Percentiles rank a stretch among this genome's conserved stretches.
Evolutionary conservation across 202 grass and related monocot species (phyloP).

Genomic region (Panicum hallii): DNA sequence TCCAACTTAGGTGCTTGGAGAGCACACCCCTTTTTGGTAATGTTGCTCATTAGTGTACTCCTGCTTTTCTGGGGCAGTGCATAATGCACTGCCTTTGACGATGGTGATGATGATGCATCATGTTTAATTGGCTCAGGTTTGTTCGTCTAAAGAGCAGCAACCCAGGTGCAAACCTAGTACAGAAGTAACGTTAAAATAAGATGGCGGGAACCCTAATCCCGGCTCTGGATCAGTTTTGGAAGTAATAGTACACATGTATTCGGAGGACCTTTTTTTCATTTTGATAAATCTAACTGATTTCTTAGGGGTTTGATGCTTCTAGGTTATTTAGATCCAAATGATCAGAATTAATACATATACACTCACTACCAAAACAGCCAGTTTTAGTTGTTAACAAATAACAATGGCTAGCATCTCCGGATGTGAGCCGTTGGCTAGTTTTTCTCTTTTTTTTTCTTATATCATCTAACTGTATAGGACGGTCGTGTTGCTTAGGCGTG

Average conservation of each 20-base stretch:
- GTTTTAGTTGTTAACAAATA: no score
- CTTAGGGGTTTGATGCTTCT: background rate
- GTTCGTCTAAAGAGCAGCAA: conserved; percentile 9
- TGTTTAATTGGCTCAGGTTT: conserved; percentile 18
- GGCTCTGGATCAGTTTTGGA: background rate
- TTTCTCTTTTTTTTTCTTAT: no score
- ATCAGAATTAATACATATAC: background rate
- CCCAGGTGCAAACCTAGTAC: background rate
- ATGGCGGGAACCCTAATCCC: background rate
- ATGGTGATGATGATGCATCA: conserved; percentile 1
- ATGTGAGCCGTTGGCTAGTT: no score
- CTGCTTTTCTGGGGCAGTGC: background rate
- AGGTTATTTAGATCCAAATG: background rate
- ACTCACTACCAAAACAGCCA: no score
- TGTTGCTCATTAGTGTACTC: conserved; percentile 17
- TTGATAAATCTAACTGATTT: background rate
- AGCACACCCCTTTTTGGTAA: background rate
- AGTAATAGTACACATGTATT: background rate
- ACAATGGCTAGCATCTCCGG: no score
- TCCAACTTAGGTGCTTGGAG: conserved; percentile 53
- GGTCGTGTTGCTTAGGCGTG: no score
- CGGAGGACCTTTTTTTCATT: background rate
- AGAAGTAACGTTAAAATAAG: background rate
- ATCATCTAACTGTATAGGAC: no score
- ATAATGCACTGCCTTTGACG: background rate